These are phyloP conservation scores for Furcasterigmium sp. DNA, from an alignment of 2,329 filamentous ascomycete genomes.

Conservation along the genomic window DNA sequence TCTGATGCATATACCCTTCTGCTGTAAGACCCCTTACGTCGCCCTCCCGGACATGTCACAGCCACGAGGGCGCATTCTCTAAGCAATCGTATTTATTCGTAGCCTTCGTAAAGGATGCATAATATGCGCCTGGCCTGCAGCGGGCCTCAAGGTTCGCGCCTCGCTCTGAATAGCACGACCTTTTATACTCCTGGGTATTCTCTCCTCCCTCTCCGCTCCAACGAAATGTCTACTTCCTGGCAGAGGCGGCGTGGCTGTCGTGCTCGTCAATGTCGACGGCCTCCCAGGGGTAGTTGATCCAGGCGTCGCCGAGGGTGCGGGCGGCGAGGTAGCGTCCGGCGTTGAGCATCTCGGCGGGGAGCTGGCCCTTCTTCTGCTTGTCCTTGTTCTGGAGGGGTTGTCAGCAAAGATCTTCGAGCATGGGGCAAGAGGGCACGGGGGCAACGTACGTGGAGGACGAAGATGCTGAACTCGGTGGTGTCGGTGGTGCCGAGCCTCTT, in stretches of 20 bases:
- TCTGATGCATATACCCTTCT: too few relatives aligned
- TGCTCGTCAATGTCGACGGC: conserved; percentile 91
- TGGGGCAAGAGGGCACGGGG: not conserved
- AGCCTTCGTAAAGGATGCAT: not conserved
- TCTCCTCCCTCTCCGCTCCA: conserved; percentile 4
- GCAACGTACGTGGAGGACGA: conserved; percentile 79
- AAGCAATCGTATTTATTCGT: not conserved
- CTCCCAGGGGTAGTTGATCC: conserved; percentile 99
- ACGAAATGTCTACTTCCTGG: conserved; percentile 14
- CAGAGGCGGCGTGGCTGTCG: conserved; percentile 59
- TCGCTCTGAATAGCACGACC: conserved; percentile 3
- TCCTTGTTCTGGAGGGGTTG: conserved; percentile 77
- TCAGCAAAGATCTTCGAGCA: conserved; percentile 5
- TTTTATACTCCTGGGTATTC: not conserved
- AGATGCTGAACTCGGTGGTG: conserved; percentile 87
- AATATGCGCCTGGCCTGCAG: not conserved
- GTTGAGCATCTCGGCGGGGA: conserved; percentile 73
- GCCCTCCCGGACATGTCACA: too few relatives aligned
- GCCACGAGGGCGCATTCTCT: too few relatives aligned
- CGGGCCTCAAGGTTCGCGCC: not conserved
- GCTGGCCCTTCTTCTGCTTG: conserved; percentile 85
- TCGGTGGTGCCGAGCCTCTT: conserved; percentile 61
- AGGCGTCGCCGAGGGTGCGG: conserved; percentile 83
- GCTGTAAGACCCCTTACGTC: too few relatives aligned
- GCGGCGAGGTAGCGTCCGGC: conserved; percentile 76